Evolutionary conservation across 768 basidiomycete species (phyloP), one percentile per base, ranked within the genome.

Genomic region (Psilocybe sp.): DNA sequence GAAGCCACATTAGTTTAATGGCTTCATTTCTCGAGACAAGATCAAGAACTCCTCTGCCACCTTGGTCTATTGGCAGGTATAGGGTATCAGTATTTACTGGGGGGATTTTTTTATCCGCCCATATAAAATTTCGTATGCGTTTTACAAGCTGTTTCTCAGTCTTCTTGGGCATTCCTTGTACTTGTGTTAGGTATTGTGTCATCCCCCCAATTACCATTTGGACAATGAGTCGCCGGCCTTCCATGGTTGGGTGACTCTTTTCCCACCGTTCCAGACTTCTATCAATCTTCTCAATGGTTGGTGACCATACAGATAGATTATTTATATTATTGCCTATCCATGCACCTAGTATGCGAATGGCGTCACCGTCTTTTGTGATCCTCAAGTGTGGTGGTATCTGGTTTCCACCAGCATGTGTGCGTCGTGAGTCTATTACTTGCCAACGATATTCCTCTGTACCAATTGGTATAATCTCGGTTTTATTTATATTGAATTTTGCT

Each of bases 391-490:
- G 35, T 7, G 61, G 60, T 10, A 68, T 54, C 23, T 34, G 16
- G 1, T 16, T 13, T 13, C 54, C 52, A 33, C n/a, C n/a, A n/a
- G n/a, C n/a, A n/a, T n/a, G n/a, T n/a, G n/a, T n/a, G n/a, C n/a
- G n/a, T n/a, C n/a, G n/a, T n/a, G n/a, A n/a, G n/a, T n/a, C 51
- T 18, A 44, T 44, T 55, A 18, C 55, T 35, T 3, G 28, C 48
- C 10, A 41, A 12, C 0, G 61, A 43, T 10, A 55, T 48, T 20
- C 37, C 4, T 13, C 46, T 18, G 46, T 6, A 0, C 75, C 72
- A 0, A 75, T 60, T 0, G 70, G 72, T 3, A 78, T 58, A 0
- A 74, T 54, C 47, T 73, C 69, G 0, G 74, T 78, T 56, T 79
- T 79, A 0, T 42, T 44, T 0, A 56, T 52, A 44, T 77, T 78